These are phyloP conservation scores for Candida smagusa DNA, from an alignment of 1,139 yeast species.

Conservation along the genomic window DNA sequence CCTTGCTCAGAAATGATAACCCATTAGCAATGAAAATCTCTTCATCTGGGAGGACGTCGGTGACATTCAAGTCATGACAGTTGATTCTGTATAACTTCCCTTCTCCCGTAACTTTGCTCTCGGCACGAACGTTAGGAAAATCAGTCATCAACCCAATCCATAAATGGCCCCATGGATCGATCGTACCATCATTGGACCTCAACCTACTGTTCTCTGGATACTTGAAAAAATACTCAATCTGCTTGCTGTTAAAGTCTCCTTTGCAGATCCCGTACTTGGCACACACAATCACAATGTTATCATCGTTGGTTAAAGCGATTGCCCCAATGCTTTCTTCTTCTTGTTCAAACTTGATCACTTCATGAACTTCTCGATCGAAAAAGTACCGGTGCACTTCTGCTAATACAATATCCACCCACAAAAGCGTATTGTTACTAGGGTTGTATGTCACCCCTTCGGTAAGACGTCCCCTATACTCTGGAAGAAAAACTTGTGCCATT, in stretches of 20 bases:
- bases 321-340: conserved; percentile 56
- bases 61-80: conserved; percentile 30
- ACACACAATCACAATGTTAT: conserved; percentile 47
- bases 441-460: conserved; percentile 70
- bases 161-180: conserved; percentile 66
- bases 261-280: conserved; percentile 55
- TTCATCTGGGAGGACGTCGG: conserved; percentile 25
- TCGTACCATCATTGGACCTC: conserved; percentile 72
- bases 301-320: conserved; percentile 51
- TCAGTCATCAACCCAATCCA: conserved; percentile 77
- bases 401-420: conserved; percentile 68
- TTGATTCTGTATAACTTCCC: conserved; percentile 45
- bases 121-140: conserved; percentile 29
- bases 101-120: conserved; percentile 29
- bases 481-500: conserved; percentile 20
- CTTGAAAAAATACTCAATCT: conserved; percentile 40
- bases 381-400: conserved; percentile 54
- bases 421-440: conserved; percentile 49
- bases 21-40: conserved; percentile 66
- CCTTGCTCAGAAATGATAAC: conserved; percentile 61
- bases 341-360: conserved; percentile 30
- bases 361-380: conserved; percentile 32
- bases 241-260: conserved; percentile 40
- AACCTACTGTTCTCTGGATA: conserved; percentile 43
- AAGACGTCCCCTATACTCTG: conserved; percentile 49